Conservation (phyloP, 176 grass and related monocot species). For the Cenchrus americanus region DNA sequence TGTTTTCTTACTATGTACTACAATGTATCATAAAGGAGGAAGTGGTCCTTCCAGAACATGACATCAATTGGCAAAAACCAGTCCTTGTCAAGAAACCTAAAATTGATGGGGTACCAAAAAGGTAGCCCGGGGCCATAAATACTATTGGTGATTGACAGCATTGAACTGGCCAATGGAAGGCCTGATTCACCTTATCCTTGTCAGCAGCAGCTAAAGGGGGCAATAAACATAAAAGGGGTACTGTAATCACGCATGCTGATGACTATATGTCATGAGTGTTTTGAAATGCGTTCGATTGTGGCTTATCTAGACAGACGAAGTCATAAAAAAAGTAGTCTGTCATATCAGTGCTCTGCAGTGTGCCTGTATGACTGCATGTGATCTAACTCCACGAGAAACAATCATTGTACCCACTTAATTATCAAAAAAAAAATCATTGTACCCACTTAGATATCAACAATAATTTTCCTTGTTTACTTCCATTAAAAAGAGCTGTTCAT, state of each 20-base stretch:
- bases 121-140: slow-evolving; percentile 40
- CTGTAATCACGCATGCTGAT: slow-evolving; percentile 29
- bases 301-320: slow-evolving; percentile 44
- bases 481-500: too few relatives aligned
- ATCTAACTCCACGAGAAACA: slow-evolving; percentile 33
- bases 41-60: slow-evolving; percentile 11
- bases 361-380: slow-evolving; percentile 26
- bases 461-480: too few relatives aligned
- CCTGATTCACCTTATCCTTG: slow-evolving; percentile 43
- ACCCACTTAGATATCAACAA: slow-evolving; percentile 37
- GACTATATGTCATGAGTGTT: slow-evolving; percentile 36
- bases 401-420: slow-evolving; percentile 49
- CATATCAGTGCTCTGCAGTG: slow-evolving; percentile 33
- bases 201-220: slow-evolving; percentile 33
- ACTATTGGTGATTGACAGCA: slow-evolving; percentile 45
- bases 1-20: neutral
- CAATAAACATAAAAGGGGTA: slow-evolving; percentile 3
- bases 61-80: slow-evolving; percentile 35
- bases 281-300: slow-evolving; percentile 41
- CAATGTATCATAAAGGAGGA: neutral
- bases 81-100: slow-evolving; percentile 40
- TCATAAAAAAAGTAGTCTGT: slow-evolving; percentile 48
- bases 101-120: slow-evolving; percentile 21
- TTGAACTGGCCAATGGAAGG: slow-evolving; percentile 43
- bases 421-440: slow-evolving; percentile 36